Base-by-base conservation (phyloP, 2,329 filamentous ascomycete species). In the Botryotinia narcissicola region DNA sequence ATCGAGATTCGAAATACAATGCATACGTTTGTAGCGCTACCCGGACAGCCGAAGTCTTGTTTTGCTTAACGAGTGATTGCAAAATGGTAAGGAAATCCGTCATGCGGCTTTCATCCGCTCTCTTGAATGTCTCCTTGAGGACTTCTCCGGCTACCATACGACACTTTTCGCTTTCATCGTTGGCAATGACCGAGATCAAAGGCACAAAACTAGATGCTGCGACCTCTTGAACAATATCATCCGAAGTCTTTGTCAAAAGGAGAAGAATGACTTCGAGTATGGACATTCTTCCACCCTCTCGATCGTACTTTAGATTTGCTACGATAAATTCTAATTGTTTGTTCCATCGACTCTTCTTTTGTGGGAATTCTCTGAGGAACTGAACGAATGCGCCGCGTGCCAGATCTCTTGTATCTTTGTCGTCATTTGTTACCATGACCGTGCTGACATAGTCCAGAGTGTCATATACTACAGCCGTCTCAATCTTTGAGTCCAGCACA, bases 341-440 rank as follows among this genome's bases (percentile, higher is more conserved):
- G 57, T 89, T 88, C 91, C 96, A 97, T 22, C 96, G 88, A 75
- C 90, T 92, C 82, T 94, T 95, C 79, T 92, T 94, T 81, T 98
- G 96, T 0, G 96, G 95, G 80, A 98, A 99, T 71, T 98, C 94
- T 77, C 95, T 90, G 73, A 99, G 85, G 83, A 99, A 99, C 77
- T 98, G 94, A 82, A 97, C 92, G 82, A 97, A 99, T 22, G 94
- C 92, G 32, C 94, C 94, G 73, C 96, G 88, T 22, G 95, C 95
- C 54, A 97, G 86, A 81, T 98, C 94, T 70, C 96, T 89, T 3
- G 95, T 95, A 76, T 92, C 91, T 78, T 92, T 92, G 78, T 97
- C 95, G 75, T 97, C 93, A 80, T 98, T 98, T 62, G 93, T 97
- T 73, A 99, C 92, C 95, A 98, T 98, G 81, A 98, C 92, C 5